These are phyloP conservation scores for Cutaneotrichosporon cyanovorans DNA, from an alignment of 1,284 basidiomycete species.

Conservation along the genomic window DNA sequence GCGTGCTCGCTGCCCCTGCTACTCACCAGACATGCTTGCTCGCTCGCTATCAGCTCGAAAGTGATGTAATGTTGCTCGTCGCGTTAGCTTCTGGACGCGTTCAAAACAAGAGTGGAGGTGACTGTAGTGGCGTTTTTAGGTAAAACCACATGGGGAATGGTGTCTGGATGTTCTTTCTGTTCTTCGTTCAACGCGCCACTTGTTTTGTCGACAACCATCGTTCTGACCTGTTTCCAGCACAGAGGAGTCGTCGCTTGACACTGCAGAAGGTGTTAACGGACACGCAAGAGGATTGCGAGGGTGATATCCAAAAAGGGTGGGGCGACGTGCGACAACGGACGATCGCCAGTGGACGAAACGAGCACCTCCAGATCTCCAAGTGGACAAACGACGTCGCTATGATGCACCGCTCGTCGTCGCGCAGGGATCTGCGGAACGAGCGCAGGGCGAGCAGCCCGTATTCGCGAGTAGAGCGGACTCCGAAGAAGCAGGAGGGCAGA, in stretches of 20 bases:
- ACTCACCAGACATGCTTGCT: conserved; percentile 15
- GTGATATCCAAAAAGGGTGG: too few relatives aligned
- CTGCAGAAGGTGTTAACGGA: too few relatives aligned
- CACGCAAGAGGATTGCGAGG: too few relatives aligned
- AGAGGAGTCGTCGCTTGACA: too few relatives aligned
- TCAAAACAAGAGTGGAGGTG: neutral
- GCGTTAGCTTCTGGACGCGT: conserved; percentile 1
- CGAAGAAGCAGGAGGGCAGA: neutral
- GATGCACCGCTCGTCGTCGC: conserved; percentile 33
- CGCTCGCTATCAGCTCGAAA: neutral
- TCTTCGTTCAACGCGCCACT: too few relatives aligned
- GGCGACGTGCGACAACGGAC: too few relatives aligned
- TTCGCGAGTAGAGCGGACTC: conserved; percentile 1
- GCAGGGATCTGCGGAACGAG: conserved; percentile 25
- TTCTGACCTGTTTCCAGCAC: too few relatives aligned
- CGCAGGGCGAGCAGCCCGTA: conserved; percentile 29
- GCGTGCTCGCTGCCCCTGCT: too few relatives aligned
- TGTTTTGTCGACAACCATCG: too few relatives aligned
- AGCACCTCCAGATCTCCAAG: too few relatives aligned
- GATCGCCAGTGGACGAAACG: too few relatives aligned
- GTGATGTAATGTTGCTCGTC: conserved; percentile 2
- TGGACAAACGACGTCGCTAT: too few relatives aligned
- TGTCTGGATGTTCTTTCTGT: neutral
- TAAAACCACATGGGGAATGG: neutral
- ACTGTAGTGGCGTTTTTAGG: neutral